Evolutionary conservation across 805 yeast genomes (phyloP).

Genomic region (Candida broadrunensis): DNA sequence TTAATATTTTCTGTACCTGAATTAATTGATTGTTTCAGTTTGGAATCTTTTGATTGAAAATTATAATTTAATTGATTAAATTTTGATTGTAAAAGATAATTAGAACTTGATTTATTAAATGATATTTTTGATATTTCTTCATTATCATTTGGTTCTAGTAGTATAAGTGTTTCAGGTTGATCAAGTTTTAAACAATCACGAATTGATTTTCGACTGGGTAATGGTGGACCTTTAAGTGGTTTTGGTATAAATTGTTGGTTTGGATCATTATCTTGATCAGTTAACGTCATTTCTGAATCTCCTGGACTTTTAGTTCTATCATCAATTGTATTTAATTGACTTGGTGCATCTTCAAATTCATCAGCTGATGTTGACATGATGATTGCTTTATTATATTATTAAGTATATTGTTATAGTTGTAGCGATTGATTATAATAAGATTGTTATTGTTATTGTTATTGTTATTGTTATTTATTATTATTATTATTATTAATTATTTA

Average conservation of each 20-base stretch:
- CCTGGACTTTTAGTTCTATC: background rate
- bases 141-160: background rate
- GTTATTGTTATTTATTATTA: no score
- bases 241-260: background rate
- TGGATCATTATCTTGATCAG: background rate
- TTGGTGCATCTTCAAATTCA: constrained; percentile 20
- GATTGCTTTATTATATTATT: no score
- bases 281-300: background rate
- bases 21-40: constrained; percentile 45
- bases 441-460: no score
- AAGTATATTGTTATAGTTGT: no score
- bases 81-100: constrained; percentile 61
- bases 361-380: constrained; percentile 12
- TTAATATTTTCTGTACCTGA: constrained; percentile 38
- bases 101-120: constrained; percentile 17
- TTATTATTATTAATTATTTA: no score
- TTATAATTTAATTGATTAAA: constrained; percentile 54
- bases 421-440: no score
- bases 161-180: constrained; percentile 14
- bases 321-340: background rate
- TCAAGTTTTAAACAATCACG: constrained; percentile 19
- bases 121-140: constrained; percentile 10
- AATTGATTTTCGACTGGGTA: constrained; percentile 33
- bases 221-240: constrained; percentile 15
- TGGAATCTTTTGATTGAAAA: constrained; percentile 46